Evolutionary conservation across 495 filamentous ascomycete species (phyloP), one percentile per base, ranked within the genome.

Genomic region (Astrothelium macrocarpum): DNA sequence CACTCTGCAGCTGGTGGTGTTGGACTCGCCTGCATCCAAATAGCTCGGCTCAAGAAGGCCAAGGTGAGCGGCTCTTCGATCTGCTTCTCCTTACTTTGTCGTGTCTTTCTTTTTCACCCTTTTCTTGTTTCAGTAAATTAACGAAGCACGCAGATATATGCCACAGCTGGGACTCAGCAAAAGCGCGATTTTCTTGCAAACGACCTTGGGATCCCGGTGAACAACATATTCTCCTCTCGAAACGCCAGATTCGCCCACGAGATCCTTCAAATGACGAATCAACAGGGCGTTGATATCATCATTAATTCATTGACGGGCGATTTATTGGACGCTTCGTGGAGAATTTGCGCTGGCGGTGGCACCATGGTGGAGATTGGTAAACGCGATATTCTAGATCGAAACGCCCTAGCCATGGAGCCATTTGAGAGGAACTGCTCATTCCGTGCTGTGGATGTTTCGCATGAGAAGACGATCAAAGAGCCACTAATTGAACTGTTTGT

Each of bases 1-100:
- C 82, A 84, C 29, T 72, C 76, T 0, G 80, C 77, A 10, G 72
- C 80, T 9, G 74, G 77, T 1, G 77, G 77, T 49, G 70, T 79
- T 12, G 81, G 82, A 0, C 74, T 83, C 45, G 75, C 79, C 0
- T 76, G 76, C 0, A 76, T 84, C 36, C 77, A 80, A 45, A 64
- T 80, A 1, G 14, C 39, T 75, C 14, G 72, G 72, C 9, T 71
- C 74, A 18, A 66, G 16, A 61, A 61, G 2, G 42, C 60, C 1
- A 60, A 56, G 25, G 49, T 56, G 25, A 56, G 49, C 16, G 16
- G 7, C 25, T 29, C 4, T 29, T 16, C 25, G 20, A 2, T 1
- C 7, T 20, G 25, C 25, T 29, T n/a, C n/a, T n/a, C n/a, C n/a
- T n/a, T n/a, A n/a, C n/a, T n/a, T n/a, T n/a, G n/a, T n/a, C n/a